Evolutionary conservation across 2,329 filamentous ascomycete species (phyloP).

Genomic region (Ophiostoma triangulosporum): DNA sequence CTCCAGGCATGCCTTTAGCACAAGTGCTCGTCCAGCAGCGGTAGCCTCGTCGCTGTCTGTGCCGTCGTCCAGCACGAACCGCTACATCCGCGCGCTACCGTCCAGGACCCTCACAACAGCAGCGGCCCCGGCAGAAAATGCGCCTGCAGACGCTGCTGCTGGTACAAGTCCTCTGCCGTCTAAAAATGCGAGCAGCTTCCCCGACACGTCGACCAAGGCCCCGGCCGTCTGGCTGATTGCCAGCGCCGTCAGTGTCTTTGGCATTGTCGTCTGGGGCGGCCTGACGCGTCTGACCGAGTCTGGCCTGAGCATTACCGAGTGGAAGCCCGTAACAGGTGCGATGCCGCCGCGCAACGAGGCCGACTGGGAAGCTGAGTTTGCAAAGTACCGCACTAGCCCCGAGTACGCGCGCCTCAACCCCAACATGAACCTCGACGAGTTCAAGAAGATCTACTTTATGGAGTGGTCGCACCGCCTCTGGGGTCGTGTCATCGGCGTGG

Average conservation of each 20-base stretch:
- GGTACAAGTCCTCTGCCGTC: constrained; percentile 13
- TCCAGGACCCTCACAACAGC: constrained; percentile 4
- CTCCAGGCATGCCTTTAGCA: background rate
- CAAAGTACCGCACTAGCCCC: constrained; percentile 81
- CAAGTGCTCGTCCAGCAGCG: background rate
- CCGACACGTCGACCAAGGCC: constrained; percentile 53
- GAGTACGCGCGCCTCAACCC: constrained; percentile 89
- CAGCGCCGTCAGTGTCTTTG: constrained; percentile 87
- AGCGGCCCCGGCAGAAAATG: constrained; percentile 8
- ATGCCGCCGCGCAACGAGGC: constrained; percentile 63
- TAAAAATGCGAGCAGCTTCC: constrained; percentile 28
- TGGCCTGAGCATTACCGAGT: constrained; percentile 95
- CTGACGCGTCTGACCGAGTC: constrained; percentile 91
- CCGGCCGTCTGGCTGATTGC: constrained; percentile 89
- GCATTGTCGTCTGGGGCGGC: constrained; percentile 90
- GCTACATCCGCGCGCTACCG: background rate
- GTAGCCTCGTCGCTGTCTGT: background rate
- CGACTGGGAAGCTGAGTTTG: constrained; percentile 88
- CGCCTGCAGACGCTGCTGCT: constrained; percentile 6
- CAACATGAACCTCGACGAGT: constrained; percentile 82
- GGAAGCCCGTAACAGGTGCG: constrained; percentile 89
- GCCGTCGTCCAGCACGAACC: background rate
- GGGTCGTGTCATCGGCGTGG: constrained; percentile 81
- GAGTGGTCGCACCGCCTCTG: constrained; percentile 94
- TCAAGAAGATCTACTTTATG: constrained; percentile 99